These are phyloP conservation scores for Pyronema omphalodes DNA, from an alignment of 495 filamentous ascomycete species.

Conservation along the genomic window DNA sequence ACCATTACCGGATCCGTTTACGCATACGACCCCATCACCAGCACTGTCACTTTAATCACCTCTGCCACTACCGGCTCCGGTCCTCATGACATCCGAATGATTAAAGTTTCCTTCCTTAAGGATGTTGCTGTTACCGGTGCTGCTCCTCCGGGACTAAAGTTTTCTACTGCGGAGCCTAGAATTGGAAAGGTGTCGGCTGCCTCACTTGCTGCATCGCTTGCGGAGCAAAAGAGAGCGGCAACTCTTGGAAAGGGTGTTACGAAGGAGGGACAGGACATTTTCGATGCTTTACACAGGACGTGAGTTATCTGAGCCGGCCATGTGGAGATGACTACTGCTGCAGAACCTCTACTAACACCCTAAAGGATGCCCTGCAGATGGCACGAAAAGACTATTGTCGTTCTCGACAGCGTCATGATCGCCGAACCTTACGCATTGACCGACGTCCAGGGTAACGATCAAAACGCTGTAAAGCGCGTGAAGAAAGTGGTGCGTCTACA, in stretches of 20 bases:
- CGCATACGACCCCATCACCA: slow-evolving; percentile 47
- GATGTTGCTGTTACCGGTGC: slow-evolving; percentile 36
- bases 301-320: background rate
- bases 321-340: background rate
- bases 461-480: slow-evolving; percentile 37
- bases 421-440: slow-evolving; percentile 41
- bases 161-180: slow-evolving; percentile 28
- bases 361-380: slow-evolving; percentile 40
- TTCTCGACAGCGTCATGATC: slow-evolving; percentile 46
- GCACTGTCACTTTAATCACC: slow-evolving; percentile 39
- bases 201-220: slow-evolving; percentile 36
- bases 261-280: slow-evolving; percentile 50
- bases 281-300: slow-evolving; percentile 43
- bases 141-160: slow-evolving; percentile 25
- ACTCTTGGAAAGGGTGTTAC: slow-evolving; percentile 43
- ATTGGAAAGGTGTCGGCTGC: slow-evolving; percentile 32
- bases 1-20: slow-evolving; percentile 45
- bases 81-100: slow-evolving; percentile 38
- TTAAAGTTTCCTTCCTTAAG: slow-evolving; percentile 45
- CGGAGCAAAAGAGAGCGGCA: slow-evolving; percentile 35
- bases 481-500: slow-evolving; percentile 42
- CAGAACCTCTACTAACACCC: background rate
- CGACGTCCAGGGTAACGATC: slow-evolving; percentile 34
- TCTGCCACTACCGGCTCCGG: slow-evolving; percentile 27
- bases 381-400: slow-evolving; percentile 43